Evolutionary conservation across 352 stramenopile species (phyloP).

Genomic region (Globisporangium heterothallicum): DNA sequence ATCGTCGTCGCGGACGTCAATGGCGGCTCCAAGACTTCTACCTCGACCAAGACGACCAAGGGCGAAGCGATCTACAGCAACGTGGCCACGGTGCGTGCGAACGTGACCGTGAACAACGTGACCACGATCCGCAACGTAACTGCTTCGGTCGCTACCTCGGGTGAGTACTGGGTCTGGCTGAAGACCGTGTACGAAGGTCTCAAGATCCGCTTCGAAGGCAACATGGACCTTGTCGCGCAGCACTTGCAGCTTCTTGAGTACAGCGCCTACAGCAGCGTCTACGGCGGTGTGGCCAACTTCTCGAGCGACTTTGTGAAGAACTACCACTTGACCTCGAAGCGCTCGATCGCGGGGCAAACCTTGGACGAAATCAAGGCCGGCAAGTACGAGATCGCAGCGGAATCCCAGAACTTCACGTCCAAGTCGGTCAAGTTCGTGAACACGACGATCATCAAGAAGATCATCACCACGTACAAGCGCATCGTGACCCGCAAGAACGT

Average conservation of each 20-base stretch:
- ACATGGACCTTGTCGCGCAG: constrained; percentile 49
- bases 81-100: constrained; percentile 27
- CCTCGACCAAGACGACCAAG: constrained; percentile 21
- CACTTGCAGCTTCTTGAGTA: constrained; percentile 63
- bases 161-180: constrained; percentile 60
- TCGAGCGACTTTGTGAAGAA: constrained; percentile 43
- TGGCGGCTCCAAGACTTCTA: constrained; percentile 11
- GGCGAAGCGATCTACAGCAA: constrained; percentile 30
- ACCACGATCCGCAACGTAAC: constrained; percentile 31
- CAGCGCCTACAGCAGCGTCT: constrained; percentile 50
- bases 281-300: constrained; percentile 37
- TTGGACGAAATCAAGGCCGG: constrained; percentile 44
- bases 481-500: constrained; percentile 13
- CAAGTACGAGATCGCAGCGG: constrained; percentile 37
- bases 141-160: constrained; percentile 37
- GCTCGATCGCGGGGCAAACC: constrained; percentile 40
- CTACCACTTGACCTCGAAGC: constrained; percentile 44
- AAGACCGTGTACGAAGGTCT: constrained; percentile 50
- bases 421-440: constrained; percentile 34
- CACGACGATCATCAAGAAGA: constrained; percentile 25
- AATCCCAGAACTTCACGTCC: constrained; percentile 34
- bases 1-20: constrained; percentile 32
- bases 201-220: constrained; percentile 50
- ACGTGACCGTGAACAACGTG: constrained; percentile 36
- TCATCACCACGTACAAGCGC: constrained; percentile 27